Evolutionary conservation across 805 yeast genomes (phyloP).

Genomic region (Lachancea cidri): DNA sequence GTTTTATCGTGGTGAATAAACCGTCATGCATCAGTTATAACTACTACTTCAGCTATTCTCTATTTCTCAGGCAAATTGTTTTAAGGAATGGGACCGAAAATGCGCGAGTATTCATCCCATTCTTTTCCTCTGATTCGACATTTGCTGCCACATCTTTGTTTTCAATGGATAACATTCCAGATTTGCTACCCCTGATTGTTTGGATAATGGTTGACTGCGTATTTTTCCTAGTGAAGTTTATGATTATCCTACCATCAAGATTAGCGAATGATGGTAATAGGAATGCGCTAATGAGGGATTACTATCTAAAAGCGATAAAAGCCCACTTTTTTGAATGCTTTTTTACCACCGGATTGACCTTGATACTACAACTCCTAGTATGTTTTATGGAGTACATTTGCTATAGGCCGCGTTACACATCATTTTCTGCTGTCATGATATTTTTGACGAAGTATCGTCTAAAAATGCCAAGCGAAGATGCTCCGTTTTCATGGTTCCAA

Average conservation of each 20-base stretch:
- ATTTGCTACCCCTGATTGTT: neutral
- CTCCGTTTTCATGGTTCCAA: conserved; percentile 4
- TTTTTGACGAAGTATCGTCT: conserved; percentile 4
- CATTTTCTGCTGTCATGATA: conserved; percentile 2
- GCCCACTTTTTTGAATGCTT: conserved; percentile 2
- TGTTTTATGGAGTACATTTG: conserved; percentile 5
- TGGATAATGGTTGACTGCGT: neutral
- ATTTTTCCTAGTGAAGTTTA: neutral
- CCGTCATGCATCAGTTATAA: neutral
- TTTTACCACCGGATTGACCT: conserved; percentile 3
- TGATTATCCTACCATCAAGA: neutral
- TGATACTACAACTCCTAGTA: conserved; percentile 1
- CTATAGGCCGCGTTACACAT: neutral
- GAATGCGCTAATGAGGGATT: neutral
- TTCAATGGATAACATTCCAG: neutral
- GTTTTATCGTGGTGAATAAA: neutral
- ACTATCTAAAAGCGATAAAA: neutral
- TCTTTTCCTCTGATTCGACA: neutral
- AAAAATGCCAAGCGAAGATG: neutral
- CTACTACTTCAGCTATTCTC: neutral
- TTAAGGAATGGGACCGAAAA: neutral
- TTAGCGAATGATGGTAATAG: neutral
- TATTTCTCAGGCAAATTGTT: neutral
- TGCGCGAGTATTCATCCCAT: neutral
- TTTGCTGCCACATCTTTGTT: neutral